Conservation (phyloP, 75 land plant genomes). For the Pinus albicaulis region DNA sequence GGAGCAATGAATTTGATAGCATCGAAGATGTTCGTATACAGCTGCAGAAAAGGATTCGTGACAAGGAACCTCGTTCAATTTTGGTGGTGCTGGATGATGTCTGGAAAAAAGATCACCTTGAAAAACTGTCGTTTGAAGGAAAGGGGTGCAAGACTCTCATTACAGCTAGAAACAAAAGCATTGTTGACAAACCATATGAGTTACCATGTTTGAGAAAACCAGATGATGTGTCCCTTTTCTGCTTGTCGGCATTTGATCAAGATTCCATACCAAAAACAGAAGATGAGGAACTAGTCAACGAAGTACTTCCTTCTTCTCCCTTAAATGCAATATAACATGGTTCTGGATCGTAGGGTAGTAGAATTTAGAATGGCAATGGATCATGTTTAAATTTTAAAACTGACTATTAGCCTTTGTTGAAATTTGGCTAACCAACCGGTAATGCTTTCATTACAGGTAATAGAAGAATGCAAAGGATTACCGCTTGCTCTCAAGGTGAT, state of each 20-base stretch:
- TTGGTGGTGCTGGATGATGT: constrained; percentile 62
- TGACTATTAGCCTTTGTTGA: too few species aligned
- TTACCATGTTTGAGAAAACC: constrained; percentile 38
- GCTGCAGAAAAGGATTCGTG: neutral
- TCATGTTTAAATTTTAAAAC: too few species aligned
- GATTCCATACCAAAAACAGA: constrained; percentile 21
- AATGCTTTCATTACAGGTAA: neutral
- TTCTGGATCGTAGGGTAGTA: neutral
- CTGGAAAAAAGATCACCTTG: constrained; percentile 43
- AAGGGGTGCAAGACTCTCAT: constrained; percentile 45
- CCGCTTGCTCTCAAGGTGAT: neutral
- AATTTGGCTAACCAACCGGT: neutral
- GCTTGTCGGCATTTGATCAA: constrained; percentile 41
- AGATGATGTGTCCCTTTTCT: constrained; percentile 50
- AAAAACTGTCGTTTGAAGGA: constrained; percentile 23
- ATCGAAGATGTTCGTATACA: constrained; percentile 6
- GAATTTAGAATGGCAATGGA: neutral
- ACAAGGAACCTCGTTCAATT: neutral
- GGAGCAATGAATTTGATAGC: neutral
- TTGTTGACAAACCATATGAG: constrained; percentile 26
- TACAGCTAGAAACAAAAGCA: constrained; percentile 35
- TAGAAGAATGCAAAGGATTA: constrained; percentile 3
- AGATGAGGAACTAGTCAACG: constrained; percentile 32
- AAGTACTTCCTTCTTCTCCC: constrained; percentile 19
- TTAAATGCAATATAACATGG: neutral